Conservation (phyloP, 2,329 filamentous ascomycete genomes). For the Colletotrichum costaricense region DNA sequence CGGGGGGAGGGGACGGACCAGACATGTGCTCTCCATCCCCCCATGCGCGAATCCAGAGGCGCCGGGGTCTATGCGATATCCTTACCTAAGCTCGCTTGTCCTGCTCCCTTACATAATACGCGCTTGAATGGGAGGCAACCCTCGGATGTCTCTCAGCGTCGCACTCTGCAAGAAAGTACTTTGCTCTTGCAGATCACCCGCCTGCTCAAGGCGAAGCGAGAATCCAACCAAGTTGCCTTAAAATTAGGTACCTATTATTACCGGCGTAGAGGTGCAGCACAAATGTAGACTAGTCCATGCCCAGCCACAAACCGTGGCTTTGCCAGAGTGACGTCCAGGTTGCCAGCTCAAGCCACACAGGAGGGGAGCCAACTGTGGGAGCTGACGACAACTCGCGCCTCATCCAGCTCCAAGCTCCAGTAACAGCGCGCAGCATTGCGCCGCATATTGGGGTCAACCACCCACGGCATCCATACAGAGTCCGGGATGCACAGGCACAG, state of each 20-base stretch:
- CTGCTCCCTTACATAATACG: background rate
- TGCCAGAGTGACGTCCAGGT: background rate
- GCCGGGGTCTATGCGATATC: background rate
- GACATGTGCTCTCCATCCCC: background rate
- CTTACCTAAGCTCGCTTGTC: background rate
- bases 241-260: too few relatives aligned
- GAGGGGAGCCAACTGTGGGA: background rate
- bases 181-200: conserved; percentile 5
- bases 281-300: background rate
- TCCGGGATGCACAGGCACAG: background rate
- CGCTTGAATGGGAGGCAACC: background rate
- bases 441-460: background rate
- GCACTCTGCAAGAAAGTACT: background rate
- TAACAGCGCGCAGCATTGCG: conserved; percentile 11
- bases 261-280: too few relatives aligned
- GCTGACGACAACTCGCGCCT: conserved; percentile 33
- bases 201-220: conserved; percentile 4
- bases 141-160: background rate
- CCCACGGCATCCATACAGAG: background rate
- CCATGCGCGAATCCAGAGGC: background rate
- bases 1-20: background rate
- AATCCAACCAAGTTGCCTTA: too few relatives aligned
- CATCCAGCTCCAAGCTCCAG: conserved; percentile 20
- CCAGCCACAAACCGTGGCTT: background rate
- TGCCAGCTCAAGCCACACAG: background rate